Conservation (phyloP, 2,329 filamentous ascomycete genomes). For the Cladobotryum protrusum region DNA sequence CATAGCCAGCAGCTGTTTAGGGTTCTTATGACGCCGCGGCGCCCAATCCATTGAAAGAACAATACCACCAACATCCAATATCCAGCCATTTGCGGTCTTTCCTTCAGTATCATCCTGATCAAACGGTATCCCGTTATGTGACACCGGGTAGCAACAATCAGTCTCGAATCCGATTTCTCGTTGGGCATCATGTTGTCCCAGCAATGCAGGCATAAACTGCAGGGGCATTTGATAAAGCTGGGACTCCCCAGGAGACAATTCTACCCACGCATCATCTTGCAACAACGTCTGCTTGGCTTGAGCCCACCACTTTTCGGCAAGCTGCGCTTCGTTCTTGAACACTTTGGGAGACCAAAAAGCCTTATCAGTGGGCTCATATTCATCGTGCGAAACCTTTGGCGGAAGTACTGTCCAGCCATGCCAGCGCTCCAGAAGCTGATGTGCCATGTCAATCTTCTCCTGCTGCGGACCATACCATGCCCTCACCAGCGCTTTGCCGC, state of each 20-base stretch:
- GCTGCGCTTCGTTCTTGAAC: constrained; percentile 26
- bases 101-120: constrained; percentile 18
- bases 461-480: constrained; percentile 38
- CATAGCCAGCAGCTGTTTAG: constrained; percentile 45
- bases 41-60: constrained; percentile 50
- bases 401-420: constrained; percentile 35
- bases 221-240: constrained; percentile 22
- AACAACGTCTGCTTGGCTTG: constrained; percentile 17
- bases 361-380: constrained; percentile 23
- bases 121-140: constrained; percentile 25
- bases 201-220: constrained; percentile 26
- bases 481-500: constrained; percentile 29
- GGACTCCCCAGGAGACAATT: constrained; percentile 22
- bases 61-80: constrained; percentile 49
- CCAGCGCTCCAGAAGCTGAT: constrained; percentile 37
- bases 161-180: constrained; percentile 24
- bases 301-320: constrained; percentile 25
- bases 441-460: constrained; percentile 28
- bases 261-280: constrained; percentile 8
- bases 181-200: constrained; percentile 27
- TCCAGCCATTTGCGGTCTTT: constrained; percentile 39
- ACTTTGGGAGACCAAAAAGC: constrained; percentile 37
- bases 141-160: constrained; percentile 20
- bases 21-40: constrained; percentile 26
- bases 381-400: constrained; percentile 23